Conservation (phyloP, 169 alveolate species). For the Cyclospora cayetanensis region DNA sequence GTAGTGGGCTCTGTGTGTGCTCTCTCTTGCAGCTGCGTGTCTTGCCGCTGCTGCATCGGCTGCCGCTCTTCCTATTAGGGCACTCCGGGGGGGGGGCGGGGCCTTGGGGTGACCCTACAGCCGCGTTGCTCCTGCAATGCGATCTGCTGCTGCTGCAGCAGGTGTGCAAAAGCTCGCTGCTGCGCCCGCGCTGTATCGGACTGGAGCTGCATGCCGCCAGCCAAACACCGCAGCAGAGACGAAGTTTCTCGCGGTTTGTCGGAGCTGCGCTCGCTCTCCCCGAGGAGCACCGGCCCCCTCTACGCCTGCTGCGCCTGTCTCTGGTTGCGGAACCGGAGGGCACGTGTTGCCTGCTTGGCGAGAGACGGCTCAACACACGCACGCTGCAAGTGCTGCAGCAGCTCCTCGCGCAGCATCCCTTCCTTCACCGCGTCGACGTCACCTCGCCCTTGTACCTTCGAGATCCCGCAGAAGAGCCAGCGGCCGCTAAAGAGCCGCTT, state of each 20-base stretch:
- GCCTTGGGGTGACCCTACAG: neutral
- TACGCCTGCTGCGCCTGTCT: neutral
- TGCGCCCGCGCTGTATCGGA: neutral
- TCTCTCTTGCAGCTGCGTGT: neutral
- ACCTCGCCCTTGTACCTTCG: neutral
- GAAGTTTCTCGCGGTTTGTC: neutral
- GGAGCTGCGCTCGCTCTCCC: neutral
- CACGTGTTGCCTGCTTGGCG: neutral
- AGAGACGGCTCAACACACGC: neutral
- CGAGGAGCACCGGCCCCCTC: neutral
- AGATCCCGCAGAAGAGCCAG: neutral
- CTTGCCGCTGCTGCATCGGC: slow-evolving; percentile 13
- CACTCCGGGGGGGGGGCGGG: neutral
- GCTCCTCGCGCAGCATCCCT: neutral
- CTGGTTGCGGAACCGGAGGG: neutral
- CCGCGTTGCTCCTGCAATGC: neutral
- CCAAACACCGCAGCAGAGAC: neutral
- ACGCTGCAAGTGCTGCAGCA: neutral
- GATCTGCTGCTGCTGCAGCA: neutral
- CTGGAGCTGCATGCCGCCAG: neutral
- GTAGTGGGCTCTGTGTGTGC: neutral
- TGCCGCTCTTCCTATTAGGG: neutral
- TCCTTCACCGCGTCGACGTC: neutral
- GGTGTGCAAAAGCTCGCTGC: neutral
- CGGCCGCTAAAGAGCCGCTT: neutral